A percentile compares a stretch with the other conserved stretches of the same genome.
Evolutionary conservation across 768 basidiomycete species (phyloP).

Genomic region (Steccherinum ochraceum): DNA sequence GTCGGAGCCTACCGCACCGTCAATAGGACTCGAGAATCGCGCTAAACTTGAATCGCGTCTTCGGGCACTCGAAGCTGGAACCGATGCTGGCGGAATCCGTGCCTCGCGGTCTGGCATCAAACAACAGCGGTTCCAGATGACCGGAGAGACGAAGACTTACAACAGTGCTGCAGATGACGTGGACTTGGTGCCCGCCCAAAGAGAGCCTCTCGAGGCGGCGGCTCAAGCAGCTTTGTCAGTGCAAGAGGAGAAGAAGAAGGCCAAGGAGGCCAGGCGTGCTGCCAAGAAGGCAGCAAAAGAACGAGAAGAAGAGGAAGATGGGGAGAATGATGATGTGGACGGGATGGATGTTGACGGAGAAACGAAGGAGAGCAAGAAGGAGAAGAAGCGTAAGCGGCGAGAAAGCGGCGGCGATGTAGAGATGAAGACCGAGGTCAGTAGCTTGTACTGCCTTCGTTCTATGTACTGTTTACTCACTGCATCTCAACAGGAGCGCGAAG

Average conservation of each 20-base stretch:
- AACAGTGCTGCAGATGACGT: slow-evolving; percentile 82
- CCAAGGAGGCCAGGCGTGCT: slow-evolving; percentile 72
- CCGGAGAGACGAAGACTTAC: slow-evolving; percentile 73
- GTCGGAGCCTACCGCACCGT: slow-evolving; percentile 72
- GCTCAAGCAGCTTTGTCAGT: slow-evolving; percentile 72
- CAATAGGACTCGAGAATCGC: slow-evolving; percentile 90
- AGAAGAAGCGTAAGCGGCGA: slow-evolving; percentile 42
- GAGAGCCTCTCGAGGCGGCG: slow-evolving; percentile 71
- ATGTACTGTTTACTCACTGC: slow-evolving; percentile 6
- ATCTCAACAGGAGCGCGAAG: slow-evolving; percentile 27
- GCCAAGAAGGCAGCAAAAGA: slow-evolving; percentile 53
- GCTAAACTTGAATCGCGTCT: slow-evolving; percentile 93
- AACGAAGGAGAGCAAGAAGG: slow-evolving; percentile 28
- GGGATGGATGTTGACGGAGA: slow-evolving; percentile 42
- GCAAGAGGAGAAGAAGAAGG: slow-evolving; percentile 80
- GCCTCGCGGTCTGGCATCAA: slow-evolving; percentile 26
- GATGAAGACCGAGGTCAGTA: slow-evolving; percentile 33
- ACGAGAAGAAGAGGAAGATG: slow-evolving; percentile 29
- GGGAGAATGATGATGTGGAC: slow-evolving; percentile 11
- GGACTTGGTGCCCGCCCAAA: slow-evolving; percentile 80
- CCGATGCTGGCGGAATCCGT: slow-evolving; percentile 66
- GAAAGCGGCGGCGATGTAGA: slow-evolving; percentile 48
- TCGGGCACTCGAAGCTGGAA: slow-evolving; percentile 80
- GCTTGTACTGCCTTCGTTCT: slow-evolving; percentile 4
- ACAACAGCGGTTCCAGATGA: slow-evolving; percentile 76